Base-by-base conservation (phyloP, 495 filamentous ascomycete genomes). In the Penicillium paxilli region DNA sequence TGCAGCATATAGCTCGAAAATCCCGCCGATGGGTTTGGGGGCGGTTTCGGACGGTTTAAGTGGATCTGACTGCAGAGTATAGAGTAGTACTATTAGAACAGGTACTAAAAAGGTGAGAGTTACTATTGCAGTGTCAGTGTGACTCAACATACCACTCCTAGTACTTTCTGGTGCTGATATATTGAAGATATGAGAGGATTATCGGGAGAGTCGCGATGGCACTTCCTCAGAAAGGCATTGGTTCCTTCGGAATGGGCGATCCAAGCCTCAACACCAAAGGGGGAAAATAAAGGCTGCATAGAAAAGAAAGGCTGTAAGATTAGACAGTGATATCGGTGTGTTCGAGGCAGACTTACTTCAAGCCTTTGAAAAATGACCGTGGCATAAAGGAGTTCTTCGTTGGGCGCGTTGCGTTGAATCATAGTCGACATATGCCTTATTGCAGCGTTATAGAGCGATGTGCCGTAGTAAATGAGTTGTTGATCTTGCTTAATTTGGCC, bases 211-310 rank as follows among this genome's bases (percentile, higher is more conserved):
- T 42, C 40, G 8, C 40, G 40, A n/a, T 42, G n/a, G 20, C 40
- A 42, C 23, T 42, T 42, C 12, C 40, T 42, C 40, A 42, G 23
- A 23, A 42, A 42, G 6, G 40, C 40, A 42, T 42, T 42, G 5
- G 40, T 42, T 12, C 40, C 40, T 14, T 42, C 40, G n/a, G 40
- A 11, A 42, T 42, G 40, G 17, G 40, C 40, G 23, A 42, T 42
- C 40, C 40, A 42, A 20, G 40, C 40, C 20, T 42, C 40, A n/a
- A 42, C 20, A 42, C 40, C 40, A 42, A 42, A 14, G 40, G 40
- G 40, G 23, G 40, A 42, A 42, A 42, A 42, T 42, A 42, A 42
- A 14, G 40, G 40, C 40, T 42, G 40, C 20, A 42, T 42, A n/a
- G 19, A 42, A 14, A 42, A 23, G n/a, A 42, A 42, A 12, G 40